Base-by-base conservation (phyloP, 768 basidiomycete genomes). In the Mycena sanguinolenta region DNA sequence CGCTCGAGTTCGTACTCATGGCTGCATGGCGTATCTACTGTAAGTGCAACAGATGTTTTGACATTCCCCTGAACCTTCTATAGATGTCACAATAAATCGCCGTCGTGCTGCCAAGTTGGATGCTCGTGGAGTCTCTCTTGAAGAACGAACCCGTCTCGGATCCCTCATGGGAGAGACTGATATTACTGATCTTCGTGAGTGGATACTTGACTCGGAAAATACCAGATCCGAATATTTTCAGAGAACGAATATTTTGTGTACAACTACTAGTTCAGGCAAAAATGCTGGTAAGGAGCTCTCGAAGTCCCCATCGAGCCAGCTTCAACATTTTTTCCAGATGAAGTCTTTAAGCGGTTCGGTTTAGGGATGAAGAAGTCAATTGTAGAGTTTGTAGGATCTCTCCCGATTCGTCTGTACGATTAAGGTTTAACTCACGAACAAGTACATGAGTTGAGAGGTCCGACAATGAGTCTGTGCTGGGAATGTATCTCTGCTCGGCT, bases 91-190 rank as follows among this genome's bases (percentile, higher is more conserved):
- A 34, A 57, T 38, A 14, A 57, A 57, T 23, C 32, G n/a, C 12
- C 55, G 34, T 34, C 55, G 55, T 36, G 55, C 55, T 25, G 55
- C 55, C n/a, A n/a, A 38, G 34, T 25, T 57, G n/a, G 34, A 57
- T 57, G 55, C 55, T 13, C 32, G 34, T 4, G 36, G 55, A 23
- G 34, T 57, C 21, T 57, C 55, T 25, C 21, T 3, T 38, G 55
- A 36, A n/a, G 55, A 57, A 30, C 55, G 55, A 38, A 38, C 38
- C 23, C 34, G 55, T 10, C 55, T 57, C 12, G 55, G 55, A 16
- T 57, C 55, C 10, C n/a, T 57, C 4, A 57, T n/a, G 55, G 55
- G 55, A 36, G 55, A 57, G 55, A 57, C 55, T 12, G 55, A 57
- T 38, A 13, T 57, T 1, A 57, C 55, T 57, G 55, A 57, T 25